A percentile compares a stretch with the other conserved stretches of the same genome.
phyloP scores from a whole-genome alignment of 2,329 filamentous ascomycete species.

The Xylaria sp. region DNA sequence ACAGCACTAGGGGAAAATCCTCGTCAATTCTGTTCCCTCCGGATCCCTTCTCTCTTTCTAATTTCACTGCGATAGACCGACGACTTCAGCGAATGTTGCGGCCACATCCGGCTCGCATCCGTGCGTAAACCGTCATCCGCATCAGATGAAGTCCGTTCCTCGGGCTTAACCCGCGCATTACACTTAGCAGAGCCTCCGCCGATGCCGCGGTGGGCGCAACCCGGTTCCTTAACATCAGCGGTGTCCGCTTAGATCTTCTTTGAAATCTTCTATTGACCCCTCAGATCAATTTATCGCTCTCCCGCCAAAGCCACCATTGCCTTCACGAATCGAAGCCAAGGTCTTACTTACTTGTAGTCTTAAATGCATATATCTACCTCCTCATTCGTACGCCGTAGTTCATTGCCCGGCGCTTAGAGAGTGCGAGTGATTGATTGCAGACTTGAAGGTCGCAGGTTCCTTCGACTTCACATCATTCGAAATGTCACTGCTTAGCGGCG shows the following conservation, averaged over 20 bases:
- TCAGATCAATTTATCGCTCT: no score
- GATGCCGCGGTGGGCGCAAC: conserved; percentile 34
- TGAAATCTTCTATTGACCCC: not conserved
- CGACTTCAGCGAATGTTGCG: conserved; percentile 20
- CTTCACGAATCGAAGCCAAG: not conserved
- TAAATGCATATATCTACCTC: not conserved
- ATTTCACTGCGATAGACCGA: conserved; percentile 21
- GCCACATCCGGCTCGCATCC: not conserved
- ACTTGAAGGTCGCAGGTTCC: conserved; percentile 21
- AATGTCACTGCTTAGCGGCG: not conserved
- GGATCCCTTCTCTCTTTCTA: not conserved
- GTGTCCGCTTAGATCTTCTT: conserved; percentile 29
- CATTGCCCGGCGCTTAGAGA: conserved; percentile 31
- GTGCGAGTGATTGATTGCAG: conserved; percentile 33
- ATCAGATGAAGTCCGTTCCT: conserved; percentile 24
- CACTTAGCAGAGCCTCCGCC: conserved; percentile 19
- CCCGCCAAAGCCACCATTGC: not conserved
- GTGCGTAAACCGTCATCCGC: not conserved
- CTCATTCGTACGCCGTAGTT: conserved; percentile 19
- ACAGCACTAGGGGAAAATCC: not conserved
- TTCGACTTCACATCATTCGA: no score
- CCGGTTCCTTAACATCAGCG: conserved; percentile 38
- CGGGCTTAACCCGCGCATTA: conserved; percentile 33
- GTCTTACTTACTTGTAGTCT: not conserved
- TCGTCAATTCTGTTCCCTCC: not conserved